Evolutionary conservation across 2,329 filamentous ascomycete species (phyloP).

Genomic region (Sarocladium oryzae): DNA sequence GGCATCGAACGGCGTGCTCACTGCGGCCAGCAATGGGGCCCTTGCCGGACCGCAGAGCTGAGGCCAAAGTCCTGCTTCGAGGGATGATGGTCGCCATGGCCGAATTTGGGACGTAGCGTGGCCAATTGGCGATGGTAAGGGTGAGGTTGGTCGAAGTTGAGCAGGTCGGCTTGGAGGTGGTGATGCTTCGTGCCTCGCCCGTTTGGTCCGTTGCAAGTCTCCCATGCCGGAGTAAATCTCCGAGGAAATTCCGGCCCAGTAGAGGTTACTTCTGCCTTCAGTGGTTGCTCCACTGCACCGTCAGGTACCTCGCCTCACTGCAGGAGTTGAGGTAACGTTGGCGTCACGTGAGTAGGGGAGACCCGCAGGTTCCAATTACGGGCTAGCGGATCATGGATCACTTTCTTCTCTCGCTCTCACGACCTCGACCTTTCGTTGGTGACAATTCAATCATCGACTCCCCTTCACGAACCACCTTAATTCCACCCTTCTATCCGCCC

Average conservation of each 20-base stretch:
- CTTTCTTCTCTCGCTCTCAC: slow-evolving; percentile 9
- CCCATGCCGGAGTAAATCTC: slow-evolving; percentile 13
- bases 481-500: slow-evolving; percentile 16
- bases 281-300: background rate
- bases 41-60: slow-evolving; percentile 48
- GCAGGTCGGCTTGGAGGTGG: slow-evolving; percentile 18
- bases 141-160: background rate
- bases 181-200: slow-evolving; percentile 18
- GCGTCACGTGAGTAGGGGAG: slow-evolving; percentile 9
- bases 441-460: slow-evolving; percentile 14
- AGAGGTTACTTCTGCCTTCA: background rate
- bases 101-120: slow-evolving; percentile 25
- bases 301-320: slow-evolving; percentile 13
- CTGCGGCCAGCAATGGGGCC: slow-evolving; percentile 33
- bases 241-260: slow-evolving; percentile 22
- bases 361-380: slow-evolving; percentile 1
- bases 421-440: slow-evolving; percentile 14
- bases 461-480: slow-evolving; percentile 13
- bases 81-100: slow-evolving; percentile 57
- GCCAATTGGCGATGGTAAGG: slow-evolving; percentile 36
- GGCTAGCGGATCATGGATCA: slow-evolving; percentile 4
- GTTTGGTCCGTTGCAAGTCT: slow-evolving; percentile 2
- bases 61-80: slow-evolving; percentile 48
- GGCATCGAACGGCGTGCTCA: slow-evolving; percentile 36
- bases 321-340: background rate